Evolutionary conservation across 1,284 basidiomycete species (phyloP), one percentile per base, ranked within the genome.

Genomic region (Malassezia dermatis): DNA sequence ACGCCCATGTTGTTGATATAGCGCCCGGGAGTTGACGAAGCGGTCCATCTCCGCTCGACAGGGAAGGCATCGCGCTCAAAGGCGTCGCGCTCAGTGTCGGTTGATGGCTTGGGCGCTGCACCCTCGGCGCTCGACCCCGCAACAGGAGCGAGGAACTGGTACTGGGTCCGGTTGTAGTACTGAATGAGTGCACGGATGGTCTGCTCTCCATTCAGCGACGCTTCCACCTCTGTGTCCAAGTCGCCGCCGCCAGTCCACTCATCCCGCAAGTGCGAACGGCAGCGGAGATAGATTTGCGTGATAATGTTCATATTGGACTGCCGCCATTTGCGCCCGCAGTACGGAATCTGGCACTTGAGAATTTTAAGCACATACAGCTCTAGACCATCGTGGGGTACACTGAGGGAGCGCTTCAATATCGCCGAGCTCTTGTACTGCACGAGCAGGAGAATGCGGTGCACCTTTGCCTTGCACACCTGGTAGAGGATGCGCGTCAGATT

Each of bases 251-350:
- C 86, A 34, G 98, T 79, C 94, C 94, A 99, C 72, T 98, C 94
- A 75, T 99, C 94, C 34, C 93, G 82, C 48, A 99, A 80, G 69
- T 95, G 90, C 10, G 94, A 93, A 50, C 93, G 81, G 74, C 91
- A 96, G 70, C 95, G 94, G 57, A 98, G 80, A 75, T 99, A 98
- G 63, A 99, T 96, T 27, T 89, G 85, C 4, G 94, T 99, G 71
- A 99, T 98, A 58, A 96, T 88, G 77, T 96, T 94, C 94, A 99
- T 99, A 75, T 98, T 99, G 90, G 90, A 86, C 78, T 95, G 90
- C 47, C 93, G 80, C 94, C 94, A 98, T 78, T 96, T 96, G 43
- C 93, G 82, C 12, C 94, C 94, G 71, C 89, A 95, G 75, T 90
- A 96, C 0, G 94, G 94, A 23, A 98, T 90, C 81, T 98, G 94